These are phyloP conservation scores for Pichia phayaonensis DNA, from an alignment of 805 yeast genomes.

Conservation along the genomic window DNA sequence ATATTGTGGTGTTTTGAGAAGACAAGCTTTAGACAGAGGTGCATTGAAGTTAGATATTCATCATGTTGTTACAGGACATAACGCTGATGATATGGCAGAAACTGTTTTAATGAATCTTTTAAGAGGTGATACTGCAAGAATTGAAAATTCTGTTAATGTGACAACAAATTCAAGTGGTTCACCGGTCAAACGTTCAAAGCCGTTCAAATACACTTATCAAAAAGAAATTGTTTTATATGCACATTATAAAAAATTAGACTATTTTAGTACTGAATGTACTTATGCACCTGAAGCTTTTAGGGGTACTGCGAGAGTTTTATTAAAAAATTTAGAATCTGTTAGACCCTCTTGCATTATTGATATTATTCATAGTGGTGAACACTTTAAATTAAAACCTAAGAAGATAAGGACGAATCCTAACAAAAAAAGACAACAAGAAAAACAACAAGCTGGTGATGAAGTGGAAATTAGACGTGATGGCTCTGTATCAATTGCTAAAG, in stretches of 20 bases:
- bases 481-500: conserved; percentile 38
- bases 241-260: conserved; percentile 89
- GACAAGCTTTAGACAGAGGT: conserved; percentile 96
- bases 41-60: conserved; percentile 76
- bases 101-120: conserved; percentile 91
- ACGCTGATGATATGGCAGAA: conserved; percentile 99
- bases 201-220: conserved; percentile 91
- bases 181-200: conserved; percentile 89
- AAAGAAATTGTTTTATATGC: conserved; percentile 97
- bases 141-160: conserved; percentile 81
- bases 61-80: conserved; percentile 97
- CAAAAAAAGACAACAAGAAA: conserved; percentile 4
- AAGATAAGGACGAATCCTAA: conserved; percentile 32
- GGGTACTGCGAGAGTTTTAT: conserved; percentile 90
- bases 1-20: conserved; percentile 92
- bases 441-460: conserved; percentile 36
- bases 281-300: conserved; percentile 98
- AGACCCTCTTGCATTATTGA: conserved; percentile 92
- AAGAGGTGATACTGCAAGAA: conserved; percentile 92
- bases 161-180: conserved; percentile 78
- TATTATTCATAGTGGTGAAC: conserved; percentile 90
- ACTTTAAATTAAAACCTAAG: conserved; percentile 56
- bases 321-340: conserved; percentile 83
- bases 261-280: conserved; percentile 94
- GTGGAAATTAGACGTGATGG: conserved; percentile 56